Evolutionary conservation across 257 asterid genomes (phyloP).

Genomic region (Solanum virginianum): DNA sequence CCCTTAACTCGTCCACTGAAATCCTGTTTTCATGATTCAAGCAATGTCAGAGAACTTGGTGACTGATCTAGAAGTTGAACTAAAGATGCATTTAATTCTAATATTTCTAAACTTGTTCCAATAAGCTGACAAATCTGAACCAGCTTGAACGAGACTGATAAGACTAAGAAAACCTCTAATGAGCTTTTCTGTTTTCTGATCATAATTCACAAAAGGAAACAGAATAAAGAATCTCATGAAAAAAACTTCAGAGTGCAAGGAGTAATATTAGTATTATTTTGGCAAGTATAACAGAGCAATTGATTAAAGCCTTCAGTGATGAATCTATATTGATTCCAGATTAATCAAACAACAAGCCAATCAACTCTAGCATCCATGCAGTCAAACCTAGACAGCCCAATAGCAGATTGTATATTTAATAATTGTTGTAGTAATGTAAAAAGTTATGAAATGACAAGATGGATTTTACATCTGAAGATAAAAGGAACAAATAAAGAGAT

Average conservation of each 20-base stretch:
- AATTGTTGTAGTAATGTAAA: background rate
- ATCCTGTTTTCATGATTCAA: conserved; percentile 32
- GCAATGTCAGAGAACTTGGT: background rate
- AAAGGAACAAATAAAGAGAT: background rate
- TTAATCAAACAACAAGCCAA: background rate
- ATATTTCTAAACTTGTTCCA: background rate
- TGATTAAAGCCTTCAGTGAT: background rate
- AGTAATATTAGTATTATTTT: background rate
- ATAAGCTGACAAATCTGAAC: background rate
- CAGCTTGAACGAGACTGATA: background rate
- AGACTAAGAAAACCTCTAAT: background rate
- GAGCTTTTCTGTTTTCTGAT: background rate
- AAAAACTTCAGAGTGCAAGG: background rate
- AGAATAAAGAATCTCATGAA: background rate
- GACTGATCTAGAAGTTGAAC: background rate
- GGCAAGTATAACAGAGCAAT: background rate
- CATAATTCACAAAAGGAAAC: background rate
- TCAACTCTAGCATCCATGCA: background rate
- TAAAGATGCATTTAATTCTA: background rate
- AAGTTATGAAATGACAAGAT: background rate
- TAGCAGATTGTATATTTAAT: background rate
- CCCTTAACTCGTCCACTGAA: conserved; percentile 89
- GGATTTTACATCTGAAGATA: background rate
- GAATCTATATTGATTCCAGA: background rate
- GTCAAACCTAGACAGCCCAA: background rate